Base-by-base conservation (phyloP, 768 basidiomycete genomes). In the Suillus weaverae region DNA sequence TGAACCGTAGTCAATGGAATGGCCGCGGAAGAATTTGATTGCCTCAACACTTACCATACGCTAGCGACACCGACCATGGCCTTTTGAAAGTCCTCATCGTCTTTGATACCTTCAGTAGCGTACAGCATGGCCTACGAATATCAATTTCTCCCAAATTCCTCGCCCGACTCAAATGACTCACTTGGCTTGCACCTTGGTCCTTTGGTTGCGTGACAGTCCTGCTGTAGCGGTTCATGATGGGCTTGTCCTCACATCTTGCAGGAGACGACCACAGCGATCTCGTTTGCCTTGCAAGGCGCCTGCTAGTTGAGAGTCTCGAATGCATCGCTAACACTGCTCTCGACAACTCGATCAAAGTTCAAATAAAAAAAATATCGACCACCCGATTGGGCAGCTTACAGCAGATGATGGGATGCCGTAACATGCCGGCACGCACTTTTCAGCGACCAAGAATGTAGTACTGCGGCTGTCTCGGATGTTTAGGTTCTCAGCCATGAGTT, bases 31-130 rank as follows among this genome's bases (percentile, higher is more conserved):
- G 65, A 32, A 64, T n/a, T 30, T 43, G 38, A 57, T 22, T 43
- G 6, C 68, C 60, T 59, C 44, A 36, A 57, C 48, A 80, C 89
- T 75, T 73, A 95, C 97, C 97, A 99, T 41, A 99, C 91, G 69
- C 95, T 97, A 11, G 89, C 97, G 33, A 99, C 88, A 59, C 97
- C 97, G 63, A 99, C 92, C 96, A 99, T 98, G 53, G 96, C 89
- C 76, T 97, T 98, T 72, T 92, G 81, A 67, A 99, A 91, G 80
- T 99, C 97, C 2, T 82, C 84, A 68, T 97, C 91, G 18, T 71
- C 79, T 32, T 84, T 80, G 66, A 99, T 85, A 36, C 94, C 96
- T 41, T 98, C 97, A 1, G 97, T 99, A n/a, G 95, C 97, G 78
- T 95, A 99, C 57, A 99, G 81, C 97, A 99, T 99, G 39, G 97